Evolutionary conservation across 78 protist species (phyloP).

Genomic region (Pigoraptor vietnamica): DNA sequence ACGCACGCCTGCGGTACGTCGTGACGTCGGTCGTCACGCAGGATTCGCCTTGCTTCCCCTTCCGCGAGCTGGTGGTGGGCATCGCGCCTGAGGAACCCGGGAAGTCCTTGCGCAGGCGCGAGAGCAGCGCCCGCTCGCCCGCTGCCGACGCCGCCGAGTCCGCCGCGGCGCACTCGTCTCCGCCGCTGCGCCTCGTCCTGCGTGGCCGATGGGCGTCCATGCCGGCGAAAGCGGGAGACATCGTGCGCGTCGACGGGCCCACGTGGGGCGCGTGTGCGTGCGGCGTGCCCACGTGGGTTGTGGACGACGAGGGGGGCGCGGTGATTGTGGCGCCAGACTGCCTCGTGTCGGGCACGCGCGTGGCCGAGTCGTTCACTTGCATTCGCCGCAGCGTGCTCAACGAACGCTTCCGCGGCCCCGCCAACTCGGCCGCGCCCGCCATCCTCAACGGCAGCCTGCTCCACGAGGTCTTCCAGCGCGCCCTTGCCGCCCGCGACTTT

Average conservation of each 20-base stretch:
- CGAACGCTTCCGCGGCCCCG: neutral
- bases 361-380: constrained; percentile 17
- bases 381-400: constrained; percentile 23
- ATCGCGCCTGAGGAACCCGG: too few species aligned
- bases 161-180: neutral
- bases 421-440: neutral
- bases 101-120: too few species aligned
- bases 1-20: neutral
- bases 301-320: neutral
- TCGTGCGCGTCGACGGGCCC: neutral
- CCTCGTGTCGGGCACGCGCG: constrained; percentile 28
- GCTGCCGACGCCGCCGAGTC: neutral
- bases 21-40: neutral
- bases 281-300: neutral
- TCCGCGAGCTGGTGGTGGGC: too few species aligned
- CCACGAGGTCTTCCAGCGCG: constrained; percentile 25
- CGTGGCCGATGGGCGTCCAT: neutral
- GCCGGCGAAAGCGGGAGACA: neutral
- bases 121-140: too few species aligned
- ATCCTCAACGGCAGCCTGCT: constrained; percentile 4
- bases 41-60: too few species aligned
- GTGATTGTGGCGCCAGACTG: constrained; percentile 25
- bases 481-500: neutral
- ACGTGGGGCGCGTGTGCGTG: neutral
- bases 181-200: neutral